phyloP scores from a whole-genome alignment of 768 basidiomycete species.

The Lactarius psammicola region DNA sequence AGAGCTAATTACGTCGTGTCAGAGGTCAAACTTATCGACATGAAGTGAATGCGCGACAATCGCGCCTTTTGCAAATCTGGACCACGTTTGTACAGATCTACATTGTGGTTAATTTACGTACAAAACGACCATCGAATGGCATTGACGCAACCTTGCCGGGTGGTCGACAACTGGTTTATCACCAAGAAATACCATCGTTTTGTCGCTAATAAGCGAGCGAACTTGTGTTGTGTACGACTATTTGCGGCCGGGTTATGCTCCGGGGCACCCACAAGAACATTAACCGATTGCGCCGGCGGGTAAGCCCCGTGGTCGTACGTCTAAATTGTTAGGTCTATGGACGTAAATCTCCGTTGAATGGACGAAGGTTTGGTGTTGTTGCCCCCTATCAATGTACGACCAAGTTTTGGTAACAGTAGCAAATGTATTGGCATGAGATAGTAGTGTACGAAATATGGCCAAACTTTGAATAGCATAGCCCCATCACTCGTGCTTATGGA shows the following conservation, averaged over 20 bases:
- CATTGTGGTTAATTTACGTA: slow-evolving; percentile 20
- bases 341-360: not conserved
- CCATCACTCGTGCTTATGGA: not conserved
- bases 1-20: slow-evolving; percentile 24
- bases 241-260: not conserved
- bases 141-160: slow-evolving; percentile 5
- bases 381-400: not conserved
- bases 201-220: slow-evolving; percentile 11
- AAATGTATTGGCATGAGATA: not conserved
- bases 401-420: not conserved
- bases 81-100: slow-evolving; percentile 4
- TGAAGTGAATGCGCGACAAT: slow-evolving; percentile 48
- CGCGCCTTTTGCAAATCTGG: slow-evolving; percentile 8
- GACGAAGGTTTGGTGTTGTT: not conserved
- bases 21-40: slow-evolving; percentile 73
- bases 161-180: slow-evolving; percentile 3
- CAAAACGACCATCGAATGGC: slow-evolving; percentile 29
- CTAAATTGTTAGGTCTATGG: not conserved
- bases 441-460: not conserved
- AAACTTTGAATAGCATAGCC: not conserved
- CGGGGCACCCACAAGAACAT: not conserved
- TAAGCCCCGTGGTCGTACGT: not conserved
- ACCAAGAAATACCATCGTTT: slow-evolving; percentile 14
- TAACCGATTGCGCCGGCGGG: not conserved
- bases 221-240: not conserved